A percentile compares a stretch with the other conserved stretches of the same genome.
These are phyloP conservation scores for Saururus chinensis DNA, from an alignment of 164 flowering plant genomes.

Conservation along the genomic window DNA sequence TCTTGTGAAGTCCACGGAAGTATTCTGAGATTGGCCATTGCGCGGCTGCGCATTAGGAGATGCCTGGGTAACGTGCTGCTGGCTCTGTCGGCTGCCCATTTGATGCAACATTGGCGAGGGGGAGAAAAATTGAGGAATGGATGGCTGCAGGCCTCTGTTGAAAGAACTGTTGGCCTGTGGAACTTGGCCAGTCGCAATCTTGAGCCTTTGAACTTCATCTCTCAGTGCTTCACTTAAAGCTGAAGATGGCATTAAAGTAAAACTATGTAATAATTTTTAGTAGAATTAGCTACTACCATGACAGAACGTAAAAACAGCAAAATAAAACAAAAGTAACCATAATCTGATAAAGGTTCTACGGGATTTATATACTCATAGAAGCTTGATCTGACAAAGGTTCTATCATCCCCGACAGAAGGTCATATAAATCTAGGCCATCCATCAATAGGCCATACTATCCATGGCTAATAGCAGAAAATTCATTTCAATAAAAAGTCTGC, in stretches of 20 bases:
- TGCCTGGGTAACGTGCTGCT: conserved; percentile 37
- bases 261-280: not conserved
- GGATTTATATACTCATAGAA: too few relatives aligned
- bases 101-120: conserved; percentile 29
- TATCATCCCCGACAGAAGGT: not conserved
- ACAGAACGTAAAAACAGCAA: not conserved
- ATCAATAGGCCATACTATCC: not conserved
- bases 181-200: conserved; percentile 56
- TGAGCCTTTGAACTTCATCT: conserved; percentile 75
- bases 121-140: conserved; percentile 30
- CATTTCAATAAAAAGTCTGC: too few relatives aligned
- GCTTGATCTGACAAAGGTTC: not conserved
- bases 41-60: conserved; percentile 22
- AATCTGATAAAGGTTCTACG: too few relatives aligned
- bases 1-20: conserved; percentile 46
- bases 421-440: not conserved
- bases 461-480: not conserved
- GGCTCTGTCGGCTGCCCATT: conserved; percentile 33
- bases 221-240: conserved; percentile 72
- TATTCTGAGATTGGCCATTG: conserved; percentile 35
- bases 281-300: not conserved
- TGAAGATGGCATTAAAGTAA: conserved; percentile 13
- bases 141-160: conserved; percentile 25
- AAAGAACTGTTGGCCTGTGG: conserved; percentile 32
- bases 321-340: not conserved